These are phyloP conservation scores for Leishmania braziliensis DNA, from an alignment of 208 protist species.

Conservation along the genomic window DNA sequence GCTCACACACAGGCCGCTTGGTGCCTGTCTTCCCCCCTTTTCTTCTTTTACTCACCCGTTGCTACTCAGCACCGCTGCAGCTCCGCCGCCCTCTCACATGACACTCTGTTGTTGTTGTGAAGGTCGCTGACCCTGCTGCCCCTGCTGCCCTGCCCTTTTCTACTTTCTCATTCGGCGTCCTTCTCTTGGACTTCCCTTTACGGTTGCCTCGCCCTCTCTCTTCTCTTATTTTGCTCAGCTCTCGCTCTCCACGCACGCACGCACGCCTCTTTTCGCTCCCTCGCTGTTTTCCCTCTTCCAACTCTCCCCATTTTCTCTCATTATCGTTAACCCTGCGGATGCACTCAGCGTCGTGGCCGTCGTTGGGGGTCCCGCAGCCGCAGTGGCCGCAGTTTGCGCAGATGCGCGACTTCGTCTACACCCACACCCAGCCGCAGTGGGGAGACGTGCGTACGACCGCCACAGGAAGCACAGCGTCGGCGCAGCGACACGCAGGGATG, in stretches of 20 bases:
- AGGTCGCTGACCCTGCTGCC: background rate
- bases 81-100: background rate
- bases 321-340: background rate
- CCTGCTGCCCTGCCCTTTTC: background rate
- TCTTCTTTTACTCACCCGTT: background rate
- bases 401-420: conserved; percentile 50
- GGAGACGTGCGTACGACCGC: conserved; percentile 4
- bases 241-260: background rate
- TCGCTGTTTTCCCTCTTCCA: background rate
- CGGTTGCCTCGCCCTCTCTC: background rate
- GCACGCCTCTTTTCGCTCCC: background rate
- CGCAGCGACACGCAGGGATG: background rate
- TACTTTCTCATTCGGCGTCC: background rate
- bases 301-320: background rate
- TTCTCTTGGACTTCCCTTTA: background rate
- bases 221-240: background rate
- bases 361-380: conserved; percentile 25
- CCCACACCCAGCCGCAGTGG: conserved; percentile 66
- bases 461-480: background rate
- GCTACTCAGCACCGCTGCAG: background rate
- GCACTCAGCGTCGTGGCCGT: background rate
- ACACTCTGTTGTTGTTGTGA: background rate
- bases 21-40: background rate
- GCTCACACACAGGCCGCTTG: background rate
- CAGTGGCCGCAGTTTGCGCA: conserved; percentile 40